Conservation (phyloP, 164 flowering plant genomes). For the Annona cherimola region DNA sequence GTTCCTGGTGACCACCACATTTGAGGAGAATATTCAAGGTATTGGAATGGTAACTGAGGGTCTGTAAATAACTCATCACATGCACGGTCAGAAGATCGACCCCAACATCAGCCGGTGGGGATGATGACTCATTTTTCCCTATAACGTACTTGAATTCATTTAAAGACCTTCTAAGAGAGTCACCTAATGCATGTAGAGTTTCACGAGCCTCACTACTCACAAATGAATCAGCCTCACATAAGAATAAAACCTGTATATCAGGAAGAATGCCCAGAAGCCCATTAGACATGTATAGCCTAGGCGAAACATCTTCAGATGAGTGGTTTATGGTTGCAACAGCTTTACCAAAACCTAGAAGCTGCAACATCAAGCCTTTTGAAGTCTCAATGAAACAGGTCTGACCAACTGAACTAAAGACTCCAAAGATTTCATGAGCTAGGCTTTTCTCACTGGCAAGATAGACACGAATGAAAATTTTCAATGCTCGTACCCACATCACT, state of each 20-base stretch:
- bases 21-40: conserved; percentile 4
- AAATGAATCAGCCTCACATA: neutral
- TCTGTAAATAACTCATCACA: conserved; percentile 8
- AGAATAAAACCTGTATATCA: conserved; percentile 7
- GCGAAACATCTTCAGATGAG: conserved; percentile 2
- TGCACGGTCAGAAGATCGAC: conserved; percentile 7
- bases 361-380: conserved; percentile 7
- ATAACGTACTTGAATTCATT: neutral
- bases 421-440: conserved; percentile 6
- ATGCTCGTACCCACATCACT: neutral
- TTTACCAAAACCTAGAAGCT: conserved; percentile 8
- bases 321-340: conserved; percentile 4
- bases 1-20: conserved; percentile 2
- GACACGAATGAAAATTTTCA: conserved; percentile 5
- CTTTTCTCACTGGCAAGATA: conserved; percentile 4
- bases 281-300: conserved; percentile 8
- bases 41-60: neutral
- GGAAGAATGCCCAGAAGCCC: neutral
- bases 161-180: conserved; percentile 1
- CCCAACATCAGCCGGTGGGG: conserved; percentile 2
- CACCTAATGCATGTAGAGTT: conserved; percentile 3
- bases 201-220: conserved; percentile 2
- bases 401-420: neutral
- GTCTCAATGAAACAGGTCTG: conserved; percentile 5
- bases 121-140: neutral